These are phyloP conservation scores for Coprinellus micaceus DNA, from an alignment of 768 basidiomycete species.

Conservation along the genomic window DNA sequence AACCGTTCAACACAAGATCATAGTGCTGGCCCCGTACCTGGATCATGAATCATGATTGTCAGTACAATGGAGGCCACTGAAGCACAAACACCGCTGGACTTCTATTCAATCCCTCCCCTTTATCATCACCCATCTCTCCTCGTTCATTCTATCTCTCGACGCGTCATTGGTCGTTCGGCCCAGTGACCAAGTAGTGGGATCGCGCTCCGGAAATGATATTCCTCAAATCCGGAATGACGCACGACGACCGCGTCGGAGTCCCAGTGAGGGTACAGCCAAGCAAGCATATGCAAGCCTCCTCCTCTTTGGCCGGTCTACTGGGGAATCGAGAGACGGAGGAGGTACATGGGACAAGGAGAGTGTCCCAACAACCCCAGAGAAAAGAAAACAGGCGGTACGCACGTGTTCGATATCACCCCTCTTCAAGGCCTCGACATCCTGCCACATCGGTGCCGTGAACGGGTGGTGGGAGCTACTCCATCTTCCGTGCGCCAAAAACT, in stretches of 20 bases:
- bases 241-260: neutral
- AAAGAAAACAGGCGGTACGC: conserved; percentile 18
- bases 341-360: neutral
- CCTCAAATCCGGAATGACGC: no score
- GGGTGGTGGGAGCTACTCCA: conserved; percentile 95
- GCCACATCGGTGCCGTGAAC: conserved; percentile 92
- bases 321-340: no score
- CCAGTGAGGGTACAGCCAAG: neutral
- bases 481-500: conserved; percentile 76
- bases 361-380: conserved; percentile 6
- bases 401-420: conserved; percentile 61
- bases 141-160: no score
- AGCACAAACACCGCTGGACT: no score
- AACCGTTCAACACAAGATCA: conserved; percentile 90
- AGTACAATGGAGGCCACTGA: neutral
- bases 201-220: no score
- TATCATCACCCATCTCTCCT: neutral
- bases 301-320: no score
- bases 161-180: no score
- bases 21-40: conserved; percentile 95
- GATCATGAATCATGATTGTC: conserved; percentile 7
- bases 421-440: conserved; percentile 79
- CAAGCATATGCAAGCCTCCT: no score
- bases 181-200: no score
- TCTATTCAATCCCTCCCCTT: neutral